Base-by-base conservation (phyloP, 177 flowering plant species). In the Vitis hybrid region DNA sequence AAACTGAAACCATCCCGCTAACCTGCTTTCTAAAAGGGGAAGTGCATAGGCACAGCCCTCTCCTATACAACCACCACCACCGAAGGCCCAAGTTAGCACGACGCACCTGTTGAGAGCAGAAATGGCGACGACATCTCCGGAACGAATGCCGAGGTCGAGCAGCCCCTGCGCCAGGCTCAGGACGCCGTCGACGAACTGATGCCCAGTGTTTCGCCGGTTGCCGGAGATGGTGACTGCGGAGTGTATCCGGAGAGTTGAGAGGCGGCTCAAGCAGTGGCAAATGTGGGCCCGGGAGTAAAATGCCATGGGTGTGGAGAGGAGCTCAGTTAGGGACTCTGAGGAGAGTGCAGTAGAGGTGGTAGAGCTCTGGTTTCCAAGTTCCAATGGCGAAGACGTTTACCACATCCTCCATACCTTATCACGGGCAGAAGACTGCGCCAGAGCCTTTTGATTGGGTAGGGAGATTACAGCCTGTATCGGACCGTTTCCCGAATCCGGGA, bases 51-150 rank as follows among this genome's bases (percentile, higher is more conserved):
- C 29, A 26, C 29, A 26, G 29, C 29, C 29, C 29, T 0, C 0
- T 26, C 29, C 29, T 26, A 26, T 26, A 26, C 29, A 26, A 26
- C 61, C 10, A 58, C 5, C 26, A 49, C 19, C 45, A 2, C 39
- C 5, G 5, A 59, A 45, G 8, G 56, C 12, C 0, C 20, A 60
- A 54, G 7, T 2, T 26, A 8, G 1, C 48, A 59, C 31, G 3
- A 11, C 10, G 68, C 15, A 91, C 98, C 97, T 91, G 90, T 90
- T 94, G 62, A 83, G 81, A 15, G 93, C 97, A 20, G 89, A 87
- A 51, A 92, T 81, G 67, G 93, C 92, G 29, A 94, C 90, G 48
- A 91, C 76, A 64, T 91, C 85, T 6, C 98, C 97, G 39, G 73
- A 66, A 58, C 69, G 34, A 51, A 94, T 16, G 14, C 96, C 94